phyloP scores from a whole-genome alignment of 2,329 filamentous ascomycete genomes.

The Pseudogymnoascus sp. region DNA sequence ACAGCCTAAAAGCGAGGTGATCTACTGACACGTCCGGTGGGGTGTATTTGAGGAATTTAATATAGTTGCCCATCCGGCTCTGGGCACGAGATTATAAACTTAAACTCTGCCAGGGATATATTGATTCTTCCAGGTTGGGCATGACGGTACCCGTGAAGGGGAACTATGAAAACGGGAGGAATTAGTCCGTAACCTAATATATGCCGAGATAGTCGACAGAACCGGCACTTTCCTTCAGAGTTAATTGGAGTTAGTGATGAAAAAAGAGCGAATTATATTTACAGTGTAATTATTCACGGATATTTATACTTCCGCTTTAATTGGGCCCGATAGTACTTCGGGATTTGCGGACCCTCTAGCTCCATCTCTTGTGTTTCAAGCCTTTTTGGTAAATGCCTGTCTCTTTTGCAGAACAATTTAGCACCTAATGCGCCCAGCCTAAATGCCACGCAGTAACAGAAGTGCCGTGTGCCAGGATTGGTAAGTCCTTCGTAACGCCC shows the following conservation, averaged over 20 bases:
- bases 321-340: not conserved
- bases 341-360: not conserved
- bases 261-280: not conserved
- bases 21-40: not conserved
- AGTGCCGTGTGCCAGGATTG: not conserved
- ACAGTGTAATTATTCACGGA: not conserved
- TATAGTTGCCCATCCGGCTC: not conserved
- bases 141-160: not conserved
- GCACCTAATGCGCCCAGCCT: not conserved
- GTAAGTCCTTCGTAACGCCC: not conserved
- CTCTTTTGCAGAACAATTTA: not conserved
- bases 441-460: not conserved
- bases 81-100: not conserved
- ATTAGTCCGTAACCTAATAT: not conserved
- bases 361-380: not conserved
- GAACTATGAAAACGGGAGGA: not conserved
- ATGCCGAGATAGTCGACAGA: not conserved
- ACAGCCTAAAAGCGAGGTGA: not conserved
- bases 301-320: conserved; percentile 3
- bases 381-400: not conserved
- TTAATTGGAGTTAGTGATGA: not conserved
- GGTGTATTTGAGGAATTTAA: conserved; percentile 4
- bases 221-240: not conserved
- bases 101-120: not conserved
- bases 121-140: no score